Base-by-base conservation (phyloP, 2,329 filamentous ascomycete species). In the Fusarium sp. region DNA sequence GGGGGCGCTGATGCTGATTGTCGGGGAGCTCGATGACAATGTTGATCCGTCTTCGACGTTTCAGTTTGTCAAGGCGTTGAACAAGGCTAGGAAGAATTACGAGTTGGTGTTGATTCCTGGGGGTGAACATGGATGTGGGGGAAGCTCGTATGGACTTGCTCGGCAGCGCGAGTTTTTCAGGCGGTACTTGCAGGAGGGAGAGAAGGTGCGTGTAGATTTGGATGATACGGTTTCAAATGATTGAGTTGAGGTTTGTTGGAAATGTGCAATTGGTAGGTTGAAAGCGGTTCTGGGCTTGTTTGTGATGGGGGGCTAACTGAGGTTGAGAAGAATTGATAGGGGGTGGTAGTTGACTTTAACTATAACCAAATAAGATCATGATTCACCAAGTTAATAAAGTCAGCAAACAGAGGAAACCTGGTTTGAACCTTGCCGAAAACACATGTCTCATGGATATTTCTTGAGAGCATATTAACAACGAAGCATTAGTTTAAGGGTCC, bases 1-100 rank as follows among this genome's bases (percentile, higher is more conserved):
- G 17, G 78, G 77, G 0, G 64, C 73, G 17, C 42, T 81, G 64
- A 76, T 81, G 77, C 17, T 81, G 57, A 75, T 79, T 20, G 77
- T 76, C 6, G 79, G 80, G 6, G 78, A 75, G 24, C 60, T 80
- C 33, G 79, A 81, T 27, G 64, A 73, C 0, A 79, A 79, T 5
- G 79, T 81, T 8, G 79, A 81, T 24, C 78, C 79, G 2, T 72
- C 77, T 8, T 78, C 78, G 20, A 80, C 79, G 14, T 42, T 80
- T 53, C 79, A 79, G 10, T n/a, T 80, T 22, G 77, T 64, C 2
- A 69, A 77, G 33, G 76, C 74, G 16, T 64, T 81, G 29, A 77
- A 78, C 27, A 69, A 72, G 35, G 78, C 73, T 17, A 71, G 74
- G 4, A 80, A 80, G 64, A 75, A 79, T 33, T 78, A 79, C 63